A percentile compares a stretch with the other conserved stretches of the same genome.
These are phyloP conservation scores for Trichoderma endophyticum DNA, from an alignment of 2,329 filamentous ascomycete species.

Conservation along the genomic window DNA sequence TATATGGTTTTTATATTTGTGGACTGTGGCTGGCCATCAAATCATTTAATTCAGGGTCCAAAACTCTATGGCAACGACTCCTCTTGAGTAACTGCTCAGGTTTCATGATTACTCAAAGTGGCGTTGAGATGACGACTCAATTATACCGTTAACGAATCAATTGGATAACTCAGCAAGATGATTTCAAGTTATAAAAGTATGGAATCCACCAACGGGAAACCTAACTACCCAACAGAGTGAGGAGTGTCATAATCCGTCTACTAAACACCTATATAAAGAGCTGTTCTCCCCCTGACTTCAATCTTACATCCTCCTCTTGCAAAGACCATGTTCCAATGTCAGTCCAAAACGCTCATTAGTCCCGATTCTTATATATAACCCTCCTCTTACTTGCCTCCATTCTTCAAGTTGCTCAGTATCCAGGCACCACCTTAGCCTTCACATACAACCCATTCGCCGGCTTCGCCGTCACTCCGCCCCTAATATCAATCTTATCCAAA, in stretches of 20 bases:
- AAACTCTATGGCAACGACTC: neutral
- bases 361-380: neutral
- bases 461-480: conserved; percentile 66
- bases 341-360: neutral
- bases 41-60: neutral
- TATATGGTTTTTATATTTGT: neutral
- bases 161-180: neutral
- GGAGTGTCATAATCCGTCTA: neutral
- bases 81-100: neutral
- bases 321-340: neutral
- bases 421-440: conserved; percentile 62
- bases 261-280: neutral
- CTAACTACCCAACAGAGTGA: neutral
- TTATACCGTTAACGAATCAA: neutral
- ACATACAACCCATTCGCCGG: conserved; percentile 72
- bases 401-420: conserved; percentile 42
- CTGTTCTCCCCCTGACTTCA: neutral
- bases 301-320: neutral
- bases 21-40: neutral
- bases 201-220: neutral
- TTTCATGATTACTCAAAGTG: neutral
- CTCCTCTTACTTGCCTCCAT: neutral
- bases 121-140: neutral
- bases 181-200: neutral
- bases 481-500: conserved; percentile 64